Percentiles rank a stretch among this genome's conserved stretches.
phyloP scores from a whole-genome alignment of 1,284 basidiomycete genomes.

The Austroboletus niveus region DNA sequence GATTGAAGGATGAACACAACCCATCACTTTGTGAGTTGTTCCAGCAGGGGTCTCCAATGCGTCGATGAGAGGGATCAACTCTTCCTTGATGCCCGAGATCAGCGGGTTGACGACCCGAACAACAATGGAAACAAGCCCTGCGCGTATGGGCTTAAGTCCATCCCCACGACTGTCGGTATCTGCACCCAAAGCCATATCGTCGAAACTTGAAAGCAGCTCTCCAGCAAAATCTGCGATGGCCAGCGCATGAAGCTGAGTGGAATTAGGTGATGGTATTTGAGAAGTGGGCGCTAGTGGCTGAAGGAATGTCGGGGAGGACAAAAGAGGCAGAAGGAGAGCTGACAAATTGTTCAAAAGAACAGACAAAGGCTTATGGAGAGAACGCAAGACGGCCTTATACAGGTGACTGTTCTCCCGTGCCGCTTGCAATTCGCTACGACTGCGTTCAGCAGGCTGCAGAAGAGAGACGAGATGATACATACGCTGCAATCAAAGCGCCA shows the following conservation, averaged over 20 bases:
- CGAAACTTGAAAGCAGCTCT: slow-evolving; percentile 68
- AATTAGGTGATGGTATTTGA: slow-evolving; percentile 52
- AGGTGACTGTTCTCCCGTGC: slow-evolving; percentile 61
- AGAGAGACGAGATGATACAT: slow-evolving; percentile 30
- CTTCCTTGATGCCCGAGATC: slow-evolving; percentile 56
- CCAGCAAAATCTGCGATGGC: slow-evolving; percentile 65
- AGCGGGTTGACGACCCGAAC: slow-evolving; percentile 65
- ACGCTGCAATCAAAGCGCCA: slow-evolving; percentile 68
- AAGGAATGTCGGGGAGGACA: slow-evolving; percentile 63
- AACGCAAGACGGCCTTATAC: slow-evolving; percentile 65
- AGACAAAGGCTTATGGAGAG: slow-evolving; percentile 71
- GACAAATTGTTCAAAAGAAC: slow-evolving; percentile 71
- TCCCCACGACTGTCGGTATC: slow-evolving; percentile 63
- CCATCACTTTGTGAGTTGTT: slow-evolving; percentile 41
- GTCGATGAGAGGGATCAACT: slow-evolving; percentile 58
- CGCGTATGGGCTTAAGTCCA: slow-evolving; percentile 60
- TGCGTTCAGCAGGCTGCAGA: slow-evolving; percentile 6
- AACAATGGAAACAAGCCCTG: slow-evolving; percentile 65
- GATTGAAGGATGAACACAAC: slow-evolving; percentile 56
- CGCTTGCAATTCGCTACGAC: slow-evolving; percentile 63
- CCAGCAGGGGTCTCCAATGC: slow-evolving; percentile 50
- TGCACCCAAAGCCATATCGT: slow-evolving; percentile 57
- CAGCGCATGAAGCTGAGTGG: slow-evolving; percentile 70
- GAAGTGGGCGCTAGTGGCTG: slow-evolving; percentile 48
- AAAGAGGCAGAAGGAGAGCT: slow-evolving; percentile 57